Base-by-base conservation (phyloP, 495 filamentous ascomycete genomes). In the Aspergillus saccharolyticus region DNA sequence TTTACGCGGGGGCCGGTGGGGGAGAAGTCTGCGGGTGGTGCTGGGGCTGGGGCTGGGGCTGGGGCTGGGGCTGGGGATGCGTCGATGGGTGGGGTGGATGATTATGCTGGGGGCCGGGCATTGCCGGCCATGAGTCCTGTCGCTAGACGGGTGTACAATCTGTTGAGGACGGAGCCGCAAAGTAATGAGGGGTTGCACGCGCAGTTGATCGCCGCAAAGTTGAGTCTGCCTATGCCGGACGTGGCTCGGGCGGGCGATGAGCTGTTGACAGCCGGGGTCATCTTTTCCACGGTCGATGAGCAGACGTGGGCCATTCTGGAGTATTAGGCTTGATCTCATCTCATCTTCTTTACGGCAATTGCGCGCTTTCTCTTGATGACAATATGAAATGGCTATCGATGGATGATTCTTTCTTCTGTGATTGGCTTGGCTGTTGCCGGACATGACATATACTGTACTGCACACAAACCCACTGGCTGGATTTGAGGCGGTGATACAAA, bases 221-320 rank as follows among this genome's bases (percentile, higher is more conserved):
- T 86, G 52, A 73, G 79, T 7, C 68, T 95, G 74, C 75, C 83
- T 2, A 68, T 82, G 24, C 75, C 77, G 22, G 90, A 96, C 47
- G 88, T 96, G 18, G 65, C 81, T 49, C 82, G 79, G 47, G 95
- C 86, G 33, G 85, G 85, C 9, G 87, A 94, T 56, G 91, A 97
- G 72, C 67, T 97, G 67, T 62, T 92, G 43, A 74, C 68, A 7
- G 67, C 82, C 20, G 89, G 91, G 47, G 62, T 90, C 65, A 89
- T 95, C 51, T 98, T 90, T 71, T 90, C 91, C 51, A 98, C 95
- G 12, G 76, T 92, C 22, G 91, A 97, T 74, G 94, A 98, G 62
- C 69, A 80, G 55, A 91, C 88, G 0, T 91, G 85, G 81, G 86
- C 86, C 24, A 72, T 89, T 57, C 73, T 91, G 33, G 85, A 90